These are phyloP conservation scores for Alternaria novae-zelandiae DNA, from an alignment of 2,329 filamentous ascomycete species.

Conservation along the genomic window DNA sequence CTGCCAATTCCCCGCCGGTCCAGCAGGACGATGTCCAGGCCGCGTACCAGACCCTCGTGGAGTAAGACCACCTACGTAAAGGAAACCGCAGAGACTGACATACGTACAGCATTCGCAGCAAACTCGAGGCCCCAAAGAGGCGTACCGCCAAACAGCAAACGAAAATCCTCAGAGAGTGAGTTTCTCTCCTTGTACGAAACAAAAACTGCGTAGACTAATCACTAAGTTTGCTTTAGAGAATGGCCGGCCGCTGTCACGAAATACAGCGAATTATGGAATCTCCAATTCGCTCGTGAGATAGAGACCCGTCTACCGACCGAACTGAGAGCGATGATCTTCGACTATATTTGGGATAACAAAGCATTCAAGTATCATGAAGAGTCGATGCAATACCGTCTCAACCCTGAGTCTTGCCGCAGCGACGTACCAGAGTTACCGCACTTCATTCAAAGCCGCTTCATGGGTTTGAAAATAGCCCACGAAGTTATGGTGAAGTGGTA, in stretches of 20 bases:
- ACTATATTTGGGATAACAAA: background rate
- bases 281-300: background rate
- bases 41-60: background rate
- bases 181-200: background rate
- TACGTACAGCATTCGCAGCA: background rate
- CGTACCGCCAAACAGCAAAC: background rate
- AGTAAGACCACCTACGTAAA: background rate
- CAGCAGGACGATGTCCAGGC: background rate
- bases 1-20: background rate
- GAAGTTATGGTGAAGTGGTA: background rate
- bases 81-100: background rate
- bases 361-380: background rate
- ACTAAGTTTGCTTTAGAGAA: background rate
- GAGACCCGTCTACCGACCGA: background rate
- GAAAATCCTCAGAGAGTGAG: background rate
- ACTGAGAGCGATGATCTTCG: background rate
- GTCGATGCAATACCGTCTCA: background rate
- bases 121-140: background rate
- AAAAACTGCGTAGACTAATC: background rate
- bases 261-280: background rate
- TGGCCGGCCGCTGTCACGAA: background rate
- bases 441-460: background rate
- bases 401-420: no score
- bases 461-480: background rate
- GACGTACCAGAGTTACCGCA: background rate